These are phyloP conservation scores for Torulaspora gathmanii DNA, from an alignment of 805 yeast genomes.

Conservation along the genomic window DNA sequence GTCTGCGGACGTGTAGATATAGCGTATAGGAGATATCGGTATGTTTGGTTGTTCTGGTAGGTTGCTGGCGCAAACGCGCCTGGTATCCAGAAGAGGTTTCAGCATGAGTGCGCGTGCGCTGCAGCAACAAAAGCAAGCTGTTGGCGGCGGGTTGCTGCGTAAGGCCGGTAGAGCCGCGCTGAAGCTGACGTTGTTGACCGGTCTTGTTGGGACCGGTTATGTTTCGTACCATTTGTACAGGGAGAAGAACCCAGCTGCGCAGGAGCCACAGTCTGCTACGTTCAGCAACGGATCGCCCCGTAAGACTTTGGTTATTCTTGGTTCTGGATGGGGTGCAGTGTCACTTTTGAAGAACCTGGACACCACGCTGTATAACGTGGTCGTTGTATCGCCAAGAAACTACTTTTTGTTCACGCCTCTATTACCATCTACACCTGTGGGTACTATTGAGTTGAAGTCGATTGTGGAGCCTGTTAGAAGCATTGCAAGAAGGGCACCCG, in stretches of 20 bases:
- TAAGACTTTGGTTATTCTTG: constrained; percentile 58
- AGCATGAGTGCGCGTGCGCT: constrained; percentile 1
- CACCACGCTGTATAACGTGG: constrained; percentile 80
- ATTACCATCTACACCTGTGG: constrained; percentile 91
- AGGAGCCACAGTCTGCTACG: constrained; percentile 54
- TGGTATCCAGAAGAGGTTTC: constrained; percentile 2
- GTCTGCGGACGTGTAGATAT: background rate
- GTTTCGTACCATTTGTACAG: constrained; percentile 57
- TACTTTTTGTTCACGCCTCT: constrained; percentile 95
- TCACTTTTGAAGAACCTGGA: constrained; percentile 80
- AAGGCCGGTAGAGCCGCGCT: constrained; percentile 9
- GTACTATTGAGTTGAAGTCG: constrained; percentile 83
- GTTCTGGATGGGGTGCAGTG: constrained; percentile 95
- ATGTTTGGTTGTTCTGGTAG: constrained; percentile 8
- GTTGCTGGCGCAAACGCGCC: constrained; percentile 3
- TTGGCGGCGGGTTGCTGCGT: constrained; percentile 5
- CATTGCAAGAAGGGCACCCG: constrained; percentile 71
- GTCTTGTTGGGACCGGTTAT: constrained; percentile 51
- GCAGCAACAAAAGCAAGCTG: constrained; percentile 6
- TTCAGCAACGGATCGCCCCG: constrained; percentile 44
- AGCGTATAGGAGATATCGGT: background rate
- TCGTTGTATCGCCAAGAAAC: constrained; percentile 89
- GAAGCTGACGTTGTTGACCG: constrained; percentile 29
- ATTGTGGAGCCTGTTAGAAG: constrained; percentile 91
- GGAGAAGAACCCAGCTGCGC: constrained; percentile 58